Base-by-base conservation (phyloP, 2,329 filamentous ascomycete genomes). In the Fusarium sp. region DNA sequence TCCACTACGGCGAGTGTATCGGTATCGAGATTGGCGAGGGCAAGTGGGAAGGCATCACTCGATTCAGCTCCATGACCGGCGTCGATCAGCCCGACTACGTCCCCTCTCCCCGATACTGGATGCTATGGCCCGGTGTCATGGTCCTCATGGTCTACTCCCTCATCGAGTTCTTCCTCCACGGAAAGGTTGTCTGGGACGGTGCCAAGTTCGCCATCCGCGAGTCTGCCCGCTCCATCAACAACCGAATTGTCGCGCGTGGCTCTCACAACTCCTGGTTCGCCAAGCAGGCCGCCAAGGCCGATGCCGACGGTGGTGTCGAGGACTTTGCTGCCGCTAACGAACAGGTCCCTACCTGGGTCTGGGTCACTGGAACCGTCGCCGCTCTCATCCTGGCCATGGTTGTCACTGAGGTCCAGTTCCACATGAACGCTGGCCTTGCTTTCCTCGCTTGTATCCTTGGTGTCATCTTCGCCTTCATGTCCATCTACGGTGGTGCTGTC, bases 381-480 rank as follows among this genome's bases (percentile, higher is more conserved):
- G 82, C 86, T 69, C 78, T 87, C 43, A 75, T 80, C n/a, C 79
- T 84, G n/a, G 85, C 85, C 55, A 79, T 84, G 47, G 75, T 88
- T 32, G 80, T 89, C 64, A 76, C 74, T 46, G 77, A 81, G 46
- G 77, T 85, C 7, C 83, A 87, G 65, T 86, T 83, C 76, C 75
- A 85, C 59, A 86, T 88, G 81, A 84, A 86, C 40, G 80, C 85
- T 9, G 86, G 86, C 28, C 82, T 87, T 69, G 83, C 83, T 15
- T 77, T 88, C 30, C 79, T 88, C 5, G 83, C 86, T 45, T 81
- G 86, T 60, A 74, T 88, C 67, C 77, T 88, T 26, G 85, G 85
- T 47, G 82, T 88, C 68, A 76, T 88, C 74, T 88, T 88, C 74
- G 84, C 85, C 46, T 86, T 88, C 77, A 78, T 88, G 38, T 84